A percentile compares a stretch with the other conserved stretches of the same genome.
Conservation (phyloP, 768 basidiomycete genomes). For the Epithele typhae region DNA sequence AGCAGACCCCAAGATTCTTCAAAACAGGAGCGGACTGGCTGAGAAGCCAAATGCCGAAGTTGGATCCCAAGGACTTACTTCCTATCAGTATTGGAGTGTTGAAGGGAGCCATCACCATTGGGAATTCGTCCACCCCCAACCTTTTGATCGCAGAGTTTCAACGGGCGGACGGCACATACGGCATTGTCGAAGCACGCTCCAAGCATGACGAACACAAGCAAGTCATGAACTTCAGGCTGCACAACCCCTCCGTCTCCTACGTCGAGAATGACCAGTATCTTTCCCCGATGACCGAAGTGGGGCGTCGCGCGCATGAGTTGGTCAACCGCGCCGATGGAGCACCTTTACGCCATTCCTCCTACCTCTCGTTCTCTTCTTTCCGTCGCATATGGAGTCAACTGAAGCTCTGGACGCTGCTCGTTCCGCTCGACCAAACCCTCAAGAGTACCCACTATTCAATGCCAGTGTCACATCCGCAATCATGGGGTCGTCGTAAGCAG, state of each 20-base stretch:
- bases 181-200: conserved; percentile 76
- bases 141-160: conserved; percentile 81
- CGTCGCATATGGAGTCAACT: conserved; percentile 54
- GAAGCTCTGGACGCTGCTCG: conserved; percentile 23
- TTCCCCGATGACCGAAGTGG: conserved; percentile 61
- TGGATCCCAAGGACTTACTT: conserved; percentile 80
- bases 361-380: conserved; percentile 38
- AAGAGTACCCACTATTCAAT: conserved; percentile 1
- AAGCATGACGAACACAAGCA: conserved; percentile 83
- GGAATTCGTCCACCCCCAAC: conserved; percentile 82
- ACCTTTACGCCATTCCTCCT: conserved; percentile 21
- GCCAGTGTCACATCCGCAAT: conserved; percentile 14
- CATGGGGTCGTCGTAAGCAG: conserved; percentile 22
- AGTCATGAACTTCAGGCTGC: conserved; percentile 66
- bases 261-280: conserved; percentile 75
- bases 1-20: conserved; percentile 27
- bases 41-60: conserved; percentile 57
- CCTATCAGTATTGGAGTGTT: conserved; percentile 78
- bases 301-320: conserved; percentile 54
- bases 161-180: conserved; percentile 73
- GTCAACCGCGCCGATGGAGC: conserved; percentile 40
- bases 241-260: conserved; percentile 56
- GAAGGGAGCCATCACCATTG: conserved; percentile 79
- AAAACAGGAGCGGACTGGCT: conserved; percentile 47
- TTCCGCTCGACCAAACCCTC: not conserved